A percentile compares a stretch with the other conserved stretches of the same genome.
These are phyloP conservation scores for Leccinum variicolor DNA, from an alignment of 768 basidiomycete species.

Conservation along the genomic window DNA sequence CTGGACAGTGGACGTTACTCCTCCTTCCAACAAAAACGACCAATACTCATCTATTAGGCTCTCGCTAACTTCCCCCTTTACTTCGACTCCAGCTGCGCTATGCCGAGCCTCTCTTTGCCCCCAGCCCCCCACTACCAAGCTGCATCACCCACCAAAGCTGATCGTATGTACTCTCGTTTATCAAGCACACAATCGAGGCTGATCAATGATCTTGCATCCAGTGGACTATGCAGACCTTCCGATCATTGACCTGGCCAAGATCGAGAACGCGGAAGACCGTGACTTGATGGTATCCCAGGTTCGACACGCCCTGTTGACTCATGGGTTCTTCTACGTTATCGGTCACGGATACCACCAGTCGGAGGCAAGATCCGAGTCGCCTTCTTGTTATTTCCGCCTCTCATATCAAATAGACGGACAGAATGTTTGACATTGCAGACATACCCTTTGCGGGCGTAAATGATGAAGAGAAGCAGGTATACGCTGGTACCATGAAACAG, in stretches of 20 bases:
- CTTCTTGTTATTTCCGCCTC: neutral
- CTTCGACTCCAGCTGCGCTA: neutral
- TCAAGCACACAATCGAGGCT: neutral
- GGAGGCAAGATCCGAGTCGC: neutral
- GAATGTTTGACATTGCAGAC: neutral
- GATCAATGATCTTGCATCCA: neutral
- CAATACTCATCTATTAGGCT: neutral
- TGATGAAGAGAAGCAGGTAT: neutral
- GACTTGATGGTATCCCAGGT: neutral
- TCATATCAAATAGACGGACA: neutral
- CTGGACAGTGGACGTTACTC: neutral
- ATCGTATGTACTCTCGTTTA: neutral
- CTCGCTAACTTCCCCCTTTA: neutral
- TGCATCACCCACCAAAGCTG: neutral
- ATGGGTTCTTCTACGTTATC: neutral
- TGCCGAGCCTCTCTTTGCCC: neutral
- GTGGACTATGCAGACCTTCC: neutral
- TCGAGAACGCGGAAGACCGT: neutral
- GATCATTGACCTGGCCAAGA: neutral
- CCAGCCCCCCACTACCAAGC: neutral
- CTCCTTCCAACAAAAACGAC: too few species aligned
- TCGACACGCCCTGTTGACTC: neutral
- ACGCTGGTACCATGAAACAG: neutral
- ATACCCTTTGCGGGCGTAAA: neutral
- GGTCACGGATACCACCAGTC: neutral